These are phyloP conservation scores for Aureobasidium musti DNA, from an alignment of 2,329 filamentous ascomycete species.

Conservation along the genomic window DNA sequence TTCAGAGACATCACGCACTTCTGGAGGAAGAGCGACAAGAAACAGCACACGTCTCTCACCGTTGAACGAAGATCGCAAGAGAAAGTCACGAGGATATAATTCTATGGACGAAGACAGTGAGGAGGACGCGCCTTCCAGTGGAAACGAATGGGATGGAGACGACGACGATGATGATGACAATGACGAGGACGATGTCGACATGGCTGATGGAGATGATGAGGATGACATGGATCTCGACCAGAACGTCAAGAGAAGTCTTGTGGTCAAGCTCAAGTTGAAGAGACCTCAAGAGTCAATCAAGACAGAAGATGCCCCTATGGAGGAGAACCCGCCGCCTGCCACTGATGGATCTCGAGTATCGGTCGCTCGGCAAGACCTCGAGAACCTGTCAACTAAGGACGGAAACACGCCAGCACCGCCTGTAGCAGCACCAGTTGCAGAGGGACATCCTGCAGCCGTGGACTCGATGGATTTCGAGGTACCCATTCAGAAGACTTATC, in stretches of 20 bases:
- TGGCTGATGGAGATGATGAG: conserved; percentile 48
- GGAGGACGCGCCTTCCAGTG: conserved; percentile 60
- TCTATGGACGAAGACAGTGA: conserved; percentile 65
- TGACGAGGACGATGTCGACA: conserved; percentile 51
- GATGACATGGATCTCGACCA: conserved; percentile 53
- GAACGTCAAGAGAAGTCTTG: conserved; percentile 54
- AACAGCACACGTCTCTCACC: conserved; percentile 37
- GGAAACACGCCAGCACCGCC: neutral
- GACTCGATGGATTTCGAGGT: neutral
- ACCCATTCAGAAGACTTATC: neutral
- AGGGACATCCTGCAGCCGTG: neutral
- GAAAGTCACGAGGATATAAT: conserved; percentile 57
- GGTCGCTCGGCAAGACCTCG: neutral
- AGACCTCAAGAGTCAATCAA: neutral
- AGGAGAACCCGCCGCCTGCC: conserved; percentile 12
- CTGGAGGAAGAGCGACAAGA: conserved; percentile 46
- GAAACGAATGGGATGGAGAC: conserved; percentile 70
- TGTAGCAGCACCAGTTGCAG: neutral
- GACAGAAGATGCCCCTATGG: conserved; percentile 1
- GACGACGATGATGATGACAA: conserved; percentile 66
- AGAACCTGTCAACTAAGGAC: neutral
- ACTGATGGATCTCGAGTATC: neutral
- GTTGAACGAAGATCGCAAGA: conserved; percentile 45
- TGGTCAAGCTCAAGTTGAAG: conserved; percentile 66
- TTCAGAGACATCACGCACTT: conserved; percentile 49